Evolutionary conservation across 2,329 filamentous ascomycete genomes (phyloP), one percentile per base, ranked within the genome.

Genomic region (Cladorrhinum sp.): DNA sequence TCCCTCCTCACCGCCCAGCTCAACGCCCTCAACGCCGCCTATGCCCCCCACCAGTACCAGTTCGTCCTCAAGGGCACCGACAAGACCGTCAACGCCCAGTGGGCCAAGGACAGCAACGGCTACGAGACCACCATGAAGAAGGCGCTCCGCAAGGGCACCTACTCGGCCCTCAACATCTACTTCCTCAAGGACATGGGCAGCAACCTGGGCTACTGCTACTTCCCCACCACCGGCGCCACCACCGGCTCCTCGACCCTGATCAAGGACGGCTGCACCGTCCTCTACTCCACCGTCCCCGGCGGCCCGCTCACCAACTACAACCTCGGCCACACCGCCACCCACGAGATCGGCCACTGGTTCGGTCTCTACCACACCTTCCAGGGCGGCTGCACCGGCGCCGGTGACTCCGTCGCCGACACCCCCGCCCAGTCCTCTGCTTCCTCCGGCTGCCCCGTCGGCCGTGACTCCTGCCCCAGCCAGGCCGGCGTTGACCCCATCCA

Each of bases 161-260:
- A 77, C 67, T 57, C 68, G 10, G 70, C 76, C 62, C 74, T 81
- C 57, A 81, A 81, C 73, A 48, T 81, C 49, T 81, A 81, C 74
- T 78, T 79, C 70, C 70, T 77, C 55, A 67, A 68, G 20, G 62
- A 68, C 50, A 68, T 79, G 50, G 72, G 69, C 54, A 70, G 69
- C 55, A 69, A 75, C 51, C 72, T 80, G 8, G 77, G 79, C 12
- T 78, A 79, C 72, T 79, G 76, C 73, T 79, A 78, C 72, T 79
- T 78, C 72, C 79, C 78, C 22, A 72, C 71, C 56, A 62, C 68
- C 29, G n/a, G n/a, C n/a, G 74, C 70, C 51, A 63, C 67, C 16
- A 29, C 65, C 13, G 73, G 74, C 48, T 73, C 74, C 27, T 65
- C 66, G 41, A 56, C 61, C 38, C 69, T 67, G 61, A 65, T 66